phyloP scores from a whole-genome alignment of 192 early-diverging fungal genomes.

The Backusella parvicylindrica region DNA sequence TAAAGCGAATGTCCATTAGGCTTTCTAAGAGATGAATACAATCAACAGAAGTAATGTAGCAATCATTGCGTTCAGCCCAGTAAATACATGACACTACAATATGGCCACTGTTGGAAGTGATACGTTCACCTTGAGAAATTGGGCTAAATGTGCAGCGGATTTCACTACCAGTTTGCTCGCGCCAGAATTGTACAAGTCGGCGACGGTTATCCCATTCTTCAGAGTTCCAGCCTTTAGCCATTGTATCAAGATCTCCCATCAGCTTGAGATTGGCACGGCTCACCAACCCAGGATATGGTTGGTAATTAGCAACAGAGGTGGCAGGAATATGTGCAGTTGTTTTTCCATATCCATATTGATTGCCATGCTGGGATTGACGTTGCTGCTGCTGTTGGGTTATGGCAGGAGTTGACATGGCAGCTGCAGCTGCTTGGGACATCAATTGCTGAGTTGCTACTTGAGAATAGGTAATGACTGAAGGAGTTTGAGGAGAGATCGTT shows the following conservation, averaged over 20 bases:
- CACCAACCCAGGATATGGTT: conserved; percentile 58
- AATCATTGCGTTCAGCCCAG: conserved; percentile 69
- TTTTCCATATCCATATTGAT: not conserved
- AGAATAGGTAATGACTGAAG: not conserved
- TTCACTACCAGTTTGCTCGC: conserved; percentile 58
- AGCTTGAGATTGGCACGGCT: conserved; percentile 67
- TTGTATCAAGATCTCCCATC: conserved; percentile 61
- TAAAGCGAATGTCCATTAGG: conserved; percentile 66
- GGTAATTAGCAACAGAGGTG: conserved; percentile 32
- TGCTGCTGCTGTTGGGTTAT: not conserved
- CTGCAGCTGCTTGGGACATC: not conserved
- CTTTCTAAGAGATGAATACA: conserved; percentile 71
- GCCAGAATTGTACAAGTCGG: conserved; percentile 73
- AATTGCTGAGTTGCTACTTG: not conserved
- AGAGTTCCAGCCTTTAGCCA: conserved; percentile 61
- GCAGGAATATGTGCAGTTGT: not conserved
- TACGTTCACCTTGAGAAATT: conserved; percentile 51
- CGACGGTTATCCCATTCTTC: conserved; percentile 63
- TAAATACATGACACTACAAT: conserved; percentile 80
- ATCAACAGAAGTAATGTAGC: conserved; percentile 75
- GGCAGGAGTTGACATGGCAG: not conserved
- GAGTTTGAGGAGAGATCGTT: not conserved
- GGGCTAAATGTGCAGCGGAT: conserved; percentile 68
- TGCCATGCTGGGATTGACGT: not conserved
- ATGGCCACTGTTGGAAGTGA: not conserved